Conservation (phyloP, 148 eudicot species). For the Diospyros lotus region DNA sequence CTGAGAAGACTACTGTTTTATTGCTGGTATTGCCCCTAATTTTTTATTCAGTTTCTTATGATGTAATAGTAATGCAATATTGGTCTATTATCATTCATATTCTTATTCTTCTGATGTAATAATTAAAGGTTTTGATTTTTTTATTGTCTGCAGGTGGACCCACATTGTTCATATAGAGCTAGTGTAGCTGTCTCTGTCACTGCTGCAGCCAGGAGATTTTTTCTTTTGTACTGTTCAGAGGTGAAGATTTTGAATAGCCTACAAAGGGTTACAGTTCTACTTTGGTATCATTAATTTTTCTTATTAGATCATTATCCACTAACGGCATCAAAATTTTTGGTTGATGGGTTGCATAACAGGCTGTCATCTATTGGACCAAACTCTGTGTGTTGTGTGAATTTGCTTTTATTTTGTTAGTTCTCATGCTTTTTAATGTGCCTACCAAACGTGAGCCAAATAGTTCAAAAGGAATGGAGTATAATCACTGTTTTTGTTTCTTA, state of each 20-base stretch:
- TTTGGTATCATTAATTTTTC: too few species aligned
- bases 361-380: not conserved
- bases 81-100: not conserved
- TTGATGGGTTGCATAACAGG: slow-evolving; percentile 1
- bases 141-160: slow-evolving; percentile 65
- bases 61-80: not conserved
- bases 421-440: not conserved
- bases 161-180: slow-evolving; percentile 84
- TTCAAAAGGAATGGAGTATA: not conserved
- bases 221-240: slow-evolving; percentile 76
- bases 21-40: slow-evolving; percentile 55
- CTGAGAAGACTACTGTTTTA: slow-evolving; percentile 69
- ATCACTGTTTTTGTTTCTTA: not conserved
- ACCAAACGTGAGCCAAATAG: not conserved
- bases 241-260: slow-evolving; percentile 30
- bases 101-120: not conserved
- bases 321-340: too few species aligned
- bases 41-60: not conserved
- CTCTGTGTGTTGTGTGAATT: not conserved
- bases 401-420: not conserved
- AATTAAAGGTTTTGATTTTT: slow-evolving; percentile 10
- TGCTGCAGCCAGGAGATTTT: slow-evolving; percentile 76
- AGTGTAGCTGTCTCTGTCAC: slow-evolving; percentile 55
- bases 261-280: not conserved
- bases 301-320: not conserved